These are phyloP conservation scores for Peronospora farinosa DNA, from an alignment of 352 stramenopile genomes.

Conservation along the genomic window DNA sequence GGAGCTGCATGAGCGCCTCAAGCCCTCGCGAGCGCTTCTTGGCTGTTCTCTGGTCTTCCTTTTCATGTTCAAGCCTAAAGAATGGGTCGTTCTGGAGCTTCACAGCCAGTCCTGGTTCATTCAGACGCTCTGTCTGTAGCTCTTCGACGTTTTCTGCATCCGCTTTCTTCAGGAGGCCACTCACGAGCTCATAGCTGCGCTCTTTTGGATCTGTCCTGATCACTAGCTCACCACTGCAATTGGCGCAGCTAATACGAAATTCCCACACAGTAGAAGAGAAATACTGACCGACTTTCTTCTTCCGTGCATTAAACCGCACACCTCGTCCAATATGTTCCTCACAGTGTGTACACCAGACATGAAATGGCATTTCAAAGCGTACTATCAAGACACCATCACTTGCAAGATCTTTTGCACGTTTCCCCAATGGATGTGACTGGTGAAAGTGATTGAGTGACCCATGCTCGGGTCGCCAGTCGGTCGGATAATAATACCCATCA, in stretches of 20 bases:
- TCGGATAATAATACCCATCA: constrained; percentile 96
- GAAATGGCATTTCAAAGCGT: constrained; percentile 97
- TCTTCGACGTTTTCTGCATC: constrained; percentile 41
- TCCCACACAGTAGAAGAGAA: constrained; percentile 92
- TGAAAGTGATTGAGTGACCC: constrained; percentile 85
- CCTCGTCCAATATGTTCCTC: constrained; percentile 62
- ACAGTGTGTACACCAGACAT: constrained; percentile 89
- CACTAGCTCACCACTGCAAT: constrained; percentile 83
- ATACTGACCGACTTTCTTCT: constrained; percentile 85
- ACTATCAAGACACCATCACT: constrained; percentile 91
- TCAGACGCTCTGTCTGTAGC: constrained; percentile 44
- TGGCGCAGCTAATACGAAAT: constrained; percentile 91
- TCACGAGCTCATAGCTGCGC: constrained; percentile 81
- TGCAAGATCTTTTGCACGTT: constrained; percentile 47
- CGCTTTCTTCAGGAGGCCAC: constrained; percentile 87
- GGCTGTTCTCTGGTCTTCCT: constrained; percentile 51
- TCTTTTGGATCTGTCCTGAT: constrained; percentile 95
- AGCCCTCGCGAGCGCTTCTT: constrained; percentile 41
- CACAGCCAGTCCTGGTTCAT: constrained; percentile 40
- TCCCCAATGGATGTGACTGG: constrained; percentile 65
- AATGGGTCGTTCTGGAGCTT: constrained; percentile 62
- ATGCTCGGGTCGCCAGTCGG: constrained; percentile 84
- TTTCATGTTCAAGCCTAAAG: constrained; percentile 70
- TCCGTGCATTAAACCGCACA: constrained; percentile 96
- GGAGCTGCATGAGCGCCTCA: constrained; percentile 44